Base-by-base conservation (phyloP, 2,329 filamentous ascomycete species). In the Colletotrichum sp. region DNA sequence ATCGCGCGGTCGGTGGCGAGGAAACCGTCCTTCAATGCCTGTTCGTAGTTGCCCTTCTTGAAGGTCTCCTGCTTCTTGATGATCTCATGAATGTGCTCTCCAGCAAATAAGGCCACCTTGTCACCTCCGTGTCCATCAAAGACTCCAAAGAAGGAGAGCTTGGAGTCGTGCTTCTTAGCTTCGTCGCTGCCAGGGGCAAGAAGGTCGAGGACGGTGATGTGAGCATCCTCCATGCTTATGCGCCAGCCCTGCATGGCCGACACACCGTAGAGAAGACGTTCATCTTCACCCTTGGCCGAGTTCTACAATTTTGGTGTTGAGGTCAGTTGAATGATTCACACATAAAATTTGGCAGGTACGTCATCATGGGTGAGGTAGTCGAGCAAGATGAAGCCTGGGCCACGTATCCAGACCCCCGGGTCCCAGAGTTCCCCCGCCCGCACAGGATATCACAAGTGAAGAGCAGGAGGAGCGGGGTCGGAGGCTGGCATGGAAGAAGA, bases 201-300 rank as follows among this genome's bases (percentile, higher is more conserved):
- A 80, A 99, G 92, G 86, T 99, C 95, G 84, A 99, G 94, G 68
- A 99, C 89, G 72, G 95, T 92, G 77, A 95, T 95, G 88, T 99
- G 97, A 78, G 97, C 93, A 85, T 99, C 97, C 86, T 99, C 97
- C 97, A 99, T 99, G 89, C 95, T 98, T 88, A 99, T 99, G 88
- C 97, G 95, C 97, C 97, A 99, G 89, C 97, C 97, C 88, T 99
- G 97, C 97, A 99, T 99, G 87, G 96, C 96, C 80, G 97, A 99
- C 80, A 99, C 93, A 84, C 97, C 97, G 86, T 95, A 99, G 84
- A 97, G 88, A 84, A 98, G 93, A 84, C 95, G 93, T 79, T 98
- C 96, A 95, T 99, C 96, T 88, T 95, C 93, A 87, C 96, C 96
- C 84, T 93, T 93, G 85, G 94, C 93, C 83, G 97, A 99, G 88